Conservation (phyloP, 169 alveolate genomes). For the Miamiensis avidus region DNA sequence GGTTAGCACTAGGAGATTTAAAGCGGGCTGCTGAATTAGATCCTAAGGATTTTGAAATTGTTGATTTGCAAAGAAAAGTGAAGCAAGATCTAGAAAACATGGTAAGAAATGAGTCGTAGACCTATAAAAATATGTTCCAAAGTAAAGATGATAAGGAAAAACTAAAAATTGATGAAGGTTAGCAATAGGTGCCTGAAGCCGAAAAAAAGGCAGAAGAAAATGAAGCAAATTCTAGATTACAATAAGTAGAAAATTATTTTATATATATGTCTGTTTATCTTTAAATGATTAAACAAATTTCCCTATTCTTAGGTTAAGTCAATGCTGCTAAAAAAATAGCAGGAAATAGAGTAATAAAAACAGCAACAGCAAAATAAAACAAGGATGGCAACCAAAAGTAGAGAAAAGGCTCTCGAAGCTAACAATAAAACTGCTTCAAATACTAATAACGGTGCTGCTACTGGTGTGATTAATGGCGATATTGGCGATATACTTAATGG, state of each 20-base stretch:
- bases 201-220: not conserved
- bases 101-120: not conserved
- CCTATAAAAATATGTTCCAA: not conserved
- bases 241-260: too few species aligned
- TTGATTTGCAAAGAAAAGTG: not conserved
- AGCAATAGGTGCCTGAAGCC: not conserved
- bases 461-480: too few species aligned
- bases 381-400: not conserved
- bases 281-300: too few species aligned
- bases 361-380: not conserved
- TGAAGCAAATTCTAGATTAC: too few species aligned
- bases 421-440: not conserved
- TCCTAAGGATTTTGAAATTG: not conserved
- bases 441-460: not conserved
- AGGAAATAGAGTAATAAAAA: not conserved
- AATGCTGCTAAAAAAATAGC: not conserved
- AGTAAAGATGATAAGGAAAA: not conserved
- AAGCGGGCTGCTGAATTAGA: not conserved
- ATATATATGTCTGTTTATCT: too few species aligned
- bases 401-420: not conserved
- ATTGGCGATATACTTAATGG: too few species aligned
- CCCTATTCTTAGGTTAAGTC: not conserved
- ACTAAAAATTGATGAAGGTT: not conserved
- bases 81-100: not conserved
- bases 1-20: not conserved